Conservation (phyloP, 1,284 basidiomycete species). For the Exsudoporus floridanus region DNA sequence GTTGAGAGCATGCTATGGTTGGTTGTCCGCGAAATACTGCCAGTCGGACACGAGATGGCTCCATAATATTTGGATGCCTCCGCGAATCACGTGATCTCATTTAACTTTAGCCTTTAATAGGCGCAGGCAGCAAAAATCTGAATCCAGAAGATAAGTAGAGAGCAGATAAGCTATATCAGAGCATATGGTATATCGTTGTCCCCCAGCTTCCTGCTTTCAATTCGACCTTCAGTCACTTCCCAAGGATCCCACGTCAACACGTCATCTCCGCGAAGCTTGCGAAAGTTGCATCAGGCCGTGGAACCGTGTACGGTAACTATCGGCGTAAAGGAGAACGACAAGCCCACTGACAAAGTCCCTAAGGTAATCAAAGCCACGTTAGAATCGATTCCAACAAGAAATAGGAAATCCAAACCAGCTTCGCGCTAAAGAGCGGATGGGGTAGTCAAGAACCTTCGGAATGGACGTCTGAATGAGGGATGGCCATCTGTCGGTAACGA, state of each 20-base stretch:
- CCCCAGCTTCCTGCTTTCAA: neutral
- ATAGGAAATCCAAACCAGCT: constrained; percentile 68
- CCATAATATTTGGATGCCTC: neutral
- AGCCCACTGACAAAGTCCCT: constrained; percentile 82
- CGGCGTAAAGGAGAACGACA: constrained; percentile 72
- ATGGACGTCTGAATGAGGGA: constrained; percentile 81
- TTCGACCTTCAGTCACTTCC: neutral
- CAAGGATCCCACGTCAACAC: neutral
- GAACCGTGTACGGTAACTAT: constrained; percentile 63
- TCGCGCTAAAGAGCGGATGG: constrained; percentile 73
- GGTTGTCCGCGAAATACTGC: neutral
- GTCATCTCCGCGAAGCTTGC: constrained; percentile 30
- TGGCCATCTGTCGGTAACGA: constrained; percentile 85
- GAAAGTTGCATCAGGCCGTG: constrained; percentile 47
- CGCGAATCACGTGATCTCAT: constrained; percentile 19
- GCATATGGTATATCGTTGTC: constrained; percentile 23
- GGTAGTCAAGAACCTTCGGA: constrained; percentile 84
- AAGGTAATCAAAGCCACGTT: constrained; percentile 10
- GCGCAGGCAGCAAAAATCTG: neutral
- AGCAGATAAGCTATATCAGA: constrained; percentile 14
- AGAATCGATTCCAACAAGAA: neutral
- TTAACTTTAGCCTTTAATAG: neutral
- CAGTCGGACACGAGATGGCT: neutral
- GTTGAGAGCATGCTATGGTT: constrained; percentile 16
- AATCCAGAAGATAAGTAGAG: constrained; percentile 13